Percentiles rank a stretch among this genome's conserved stretches.
Evolutionary conservation across 345 rosid species (phyloP).

Genomic region (Capsella bursapastoris): DNA sequence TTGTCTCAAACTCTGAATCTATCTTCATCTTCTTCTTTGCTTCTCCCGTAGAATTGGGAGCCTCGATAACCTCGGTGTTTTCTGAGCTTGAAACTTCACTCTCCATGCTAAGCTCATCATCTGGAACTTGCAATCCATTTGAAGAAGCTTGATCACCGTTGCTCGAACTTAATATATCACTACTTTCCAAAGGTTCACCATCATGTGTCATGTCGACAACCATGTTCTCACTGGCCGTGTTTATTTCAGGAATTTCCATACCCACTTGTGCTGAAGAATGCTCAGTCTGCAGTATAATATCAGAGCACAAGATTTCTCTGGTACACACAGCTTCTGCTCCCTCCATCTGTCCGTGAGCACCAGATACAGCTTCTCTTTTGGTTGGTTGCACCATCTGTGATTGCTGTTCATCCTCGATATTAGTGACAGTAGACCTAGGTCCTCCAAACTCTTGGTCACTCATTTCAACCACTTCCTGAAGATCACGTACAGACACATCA

Average conservation of each 20-base stretch:
- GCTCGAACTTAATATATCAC: conserved; percentile 24
- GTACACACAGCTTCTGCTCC: conserved; percentile 42
- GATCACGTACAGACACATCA: conserved; percentile 35
- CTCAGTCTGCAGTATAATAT: conserved; percentile 16
- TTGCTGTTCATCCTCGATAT: conserved; percentile 35
- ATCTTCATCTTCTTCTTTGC: conserved; percentile 62
- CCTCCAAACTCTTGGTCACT: conserved; percentile 40
- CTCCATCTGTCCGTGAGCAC: conserved; percentile 37
- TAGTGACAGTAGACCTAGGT: conserved; percentile 33
- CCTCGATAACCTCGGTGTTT: conserved; percentile 29
- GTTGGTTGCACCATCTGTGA: conserved; percentile 33
- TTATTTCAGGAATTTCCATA: conserved; percentile 39
- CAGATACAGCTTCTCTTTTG: conserved; percentile 39
- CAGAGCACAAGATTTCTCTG: conserved; percentile 36
- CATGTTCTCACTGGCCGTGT: conserved; percentile 37
- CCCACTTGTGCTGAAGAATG: conserved; percentile 38
- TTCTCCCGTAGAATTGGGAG: conserved; percentile 7
- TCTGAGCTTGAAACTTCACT: conserved; percentile 44
- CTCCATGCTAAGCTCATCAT: conserved; percentile 43
- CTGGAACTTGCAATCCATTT: conserved; percentile 40
- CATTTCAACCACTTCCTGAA: conserved; percentile 39
- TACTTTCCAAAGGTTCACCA: conserved; percentile 39
- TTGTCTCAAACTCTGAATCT: conserved; percentile 52
- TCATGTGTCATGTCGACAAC: conserved; percentile 37
- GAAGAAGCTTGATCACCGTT: conserved; percentile 44